Evolutionary conservation across 1,139 yeast genomes (phyloP), one percentile per base, ranked within the genome.

Genomic region (Hanseniaspora uvarum): DNA sequence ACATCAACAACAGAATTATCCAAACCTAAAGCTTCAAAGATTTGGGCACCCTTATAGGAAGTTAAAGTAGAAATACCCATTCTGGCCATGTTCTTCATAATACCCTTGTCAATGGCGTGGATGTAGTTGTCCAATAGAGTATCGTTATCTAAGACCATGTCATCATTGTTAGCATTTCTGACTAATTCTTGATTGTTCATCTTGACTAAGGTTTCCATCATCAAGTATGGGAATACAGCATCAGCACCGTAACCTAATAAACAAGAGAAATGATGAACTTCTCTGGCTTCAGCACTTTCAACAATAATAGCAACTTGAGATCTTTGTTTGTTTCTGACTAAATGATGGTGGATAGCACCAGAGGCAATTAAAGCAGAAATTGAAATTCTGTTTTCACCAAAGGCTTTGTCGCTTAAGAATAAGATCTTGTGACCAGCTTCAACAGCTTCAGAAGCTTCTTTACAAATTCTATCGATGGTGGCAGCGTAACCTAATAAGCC

Each of bases 11-110:
- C 97, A 23, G 95, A 81, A 70, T 88, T 88, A 68, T 92, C 97
- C 59, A 92, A 81, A 71, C 98, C 98, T 59, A 92, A 76, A 55
- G 95, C 95, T 71, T 92, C 98, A 68, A 92, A 92, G 65, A 92
- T 92, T 72, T 92, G 98, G 23, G 98, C 98, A 70, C 97, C 98
- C 72, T 92, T 92, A 72, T 92, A 92, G 23, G 96, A 86, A 24
- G 96, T 96, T 68, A 92, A 76, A 36, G 98, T 92, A 39, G 97
- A 89, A 63, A 92, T 92, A 76, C 98, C 98, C 97, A 92, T 92
- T 76, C 92, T 92, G 46, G 96, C 86, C 98, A 92, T 92, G 58
- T 92, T 96, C 73, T 92, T 92, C 65, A 87, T 74, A 61, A 92
- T 83, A 70, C 97, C 97, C 56, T 88, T 83, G 66, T 89, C 95